phyloP scores from a whole-genome alignment of 768 basidiomycete species.

The Pleurotus eryngii region DNA sequence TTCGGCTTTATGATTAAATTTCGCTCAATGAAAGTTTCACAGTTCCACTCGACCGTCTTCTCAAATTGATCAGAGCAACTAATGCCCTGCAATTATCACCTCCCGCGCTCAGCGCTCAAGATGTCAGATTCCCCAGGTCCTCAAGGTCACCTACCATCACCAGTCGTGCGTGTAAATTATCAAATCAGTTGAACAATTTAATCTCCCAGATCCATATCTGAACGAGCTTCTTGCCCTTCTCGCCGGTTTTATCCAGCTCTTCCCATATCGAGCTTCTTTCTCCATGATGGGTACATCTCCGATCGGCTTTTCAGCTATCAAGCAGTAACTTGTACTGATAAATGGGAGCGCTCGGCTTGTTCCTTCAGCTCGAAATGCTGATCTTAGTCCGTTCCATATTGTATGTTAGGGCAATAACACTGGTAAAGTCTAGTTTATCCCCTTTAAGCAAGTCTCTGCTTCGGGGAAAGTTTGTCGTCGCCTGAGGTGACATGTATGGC shows the following conservation, averaged over 20 bases:
- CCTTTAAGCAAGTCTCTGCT: background rate
- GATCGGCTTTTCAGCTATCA: background rate
- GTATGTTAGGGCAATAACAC: background rate
- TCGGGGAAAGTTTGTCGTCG: background rate
- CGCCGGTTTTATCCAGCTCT: background rate
- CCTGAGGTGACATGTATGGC: background rate
- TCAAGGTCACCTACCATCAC: background rate
- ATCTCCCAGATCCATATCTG: background rate
- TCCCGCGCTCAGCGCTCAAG: background rate
- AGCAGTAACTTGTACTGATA: background rate
- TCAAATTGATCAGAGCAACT: constrained; percentile 3
- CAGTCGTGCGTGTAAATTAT: background rate
- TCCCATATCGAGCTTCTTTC: background rate
- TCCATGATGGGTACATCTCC: background rate
- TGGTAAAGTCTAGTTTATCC: background rate
- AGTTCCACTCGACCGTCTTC: background rate
- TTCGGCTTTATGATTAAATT: background rate
- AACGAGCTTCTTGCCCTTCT: background rate
- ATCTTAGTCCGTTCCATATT: background rate
- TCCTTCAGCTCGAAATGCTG: background rate
- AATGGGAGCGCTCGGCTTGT: background rate
- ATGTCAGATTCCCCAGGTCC: background rate
- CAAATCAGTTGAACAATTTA: background rate
- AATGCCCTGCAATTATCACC: background rate
- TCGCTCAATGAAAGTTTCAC: background rate